A percentile compares a stretch with the other conserved stretches of the same genome.
Conservation (phyloP, 2,329 filamentous ascomycete species). For the Dactylellina sp. region DNA sequence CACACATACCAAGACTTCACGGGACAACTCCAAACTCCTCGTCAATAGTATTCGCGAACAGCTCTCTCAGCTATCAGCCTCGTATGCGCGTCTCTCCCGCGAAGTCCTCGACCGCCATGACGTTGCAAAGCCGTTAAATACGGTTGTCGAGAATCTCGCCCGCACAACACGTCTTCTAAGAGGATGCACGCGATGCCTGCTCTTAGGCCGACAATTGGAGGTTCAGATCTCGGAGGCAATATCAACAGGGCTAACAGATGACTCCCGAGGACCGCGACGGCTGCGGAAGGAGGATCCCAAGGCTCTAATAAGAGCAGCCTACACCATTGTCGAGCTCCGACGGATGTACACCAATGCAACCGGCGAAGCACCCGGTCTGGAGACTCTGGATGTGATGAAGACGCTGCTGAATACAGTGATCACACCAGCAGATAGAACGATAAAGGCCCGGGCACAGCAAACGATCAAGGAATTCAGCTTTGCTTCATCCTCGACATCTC, state of each 20-base stretch:
- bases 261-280: slow-evolving; percentile 62
- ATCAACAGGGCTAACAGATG: slow-evolving; percentile 62
- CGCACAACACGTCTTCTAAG: slow-evolving; percentile 81
- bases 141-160: slow-evolving; percentile 82
- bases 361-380: slow-evolving; percentile 80
- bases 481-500: slow-evolving; percentile 17
- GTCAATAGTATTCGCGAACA: slow-evolving; percentile 82
- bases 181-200: slow-evolving; percentile 80
- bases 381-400: slow-evolving; percentile 77
- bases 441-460: slow-evolving; percentile 49
- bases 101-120: slow-evolving; percentile 89
- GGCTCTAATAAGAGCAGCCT: slow-evolving; percentile 82
- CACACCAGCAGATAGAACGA: slow-evolving; percentile 65
- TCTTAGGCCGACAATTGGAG: slow-evolving; percentile 86
- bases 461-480: slow-evolving; percentile 54
- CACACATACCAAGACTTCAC: slow-evolving; percentile 79
- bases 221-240: slow-evolving; percentile 81
- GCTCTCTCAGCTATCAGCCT: slow-evolving; percentile 81
- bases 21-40: slow-evolving; percentile 77
- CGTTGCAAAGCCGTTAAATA: slow-evolving; percentile 82
- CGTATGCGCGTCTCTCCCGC: slow-evolving; percentile 84
- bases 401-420: slow-evolving; percentile 77
- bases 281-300: slow-evolving; percentile 77
- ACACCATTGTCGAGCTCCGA: slow-evolving; percentile 80
- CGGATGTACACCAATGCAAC: slow-evolving; percentile 75